Percentiles rank a stretch among this genome's conserved stretches.
phyloP scores from a whole-genome alignment of 371 early-diverging fungal genomes.

The Apophysomyces sp. region DNA sequence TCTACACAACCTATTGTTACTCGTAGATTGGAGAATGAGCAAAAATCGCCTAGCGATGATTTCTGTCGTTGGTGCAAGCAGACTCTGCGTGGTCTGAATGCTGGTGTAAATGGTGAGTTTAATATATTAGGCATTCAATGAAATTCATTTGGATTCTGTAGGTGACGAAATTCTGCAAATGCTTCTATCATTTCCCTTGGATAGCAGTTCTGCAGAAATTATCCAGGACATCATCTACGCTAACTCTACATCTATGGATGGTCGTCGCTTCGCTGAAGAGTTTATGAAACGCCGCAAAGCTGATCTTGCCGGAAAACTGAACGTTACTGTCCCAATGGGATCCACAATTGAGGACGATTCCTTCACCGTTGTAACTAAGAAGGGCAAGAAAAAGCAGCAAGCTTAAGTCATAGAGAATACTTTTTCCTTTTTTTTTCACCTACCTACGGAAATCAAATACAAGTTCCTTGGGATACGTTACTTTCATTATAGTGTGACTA shows the following conservation, averaged over 20 bases:
- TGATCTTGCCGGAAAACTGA: constrained; percentile 59
- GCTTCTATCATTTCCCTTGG: constrained; percentile 76
- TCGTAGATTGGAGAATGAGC: constrained; percentile 24
- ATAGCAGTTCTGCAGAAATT: constrained; percentile 71
- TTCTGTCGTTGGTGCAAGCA: constrained; percentile 78
- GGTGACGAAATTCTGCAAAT: constrained; percentile 76
- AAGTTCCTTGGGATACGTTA: background rate
- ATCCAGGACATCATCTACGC: constrained; percentile 82
- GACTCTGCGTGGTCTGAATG: constrained; percentile 63
- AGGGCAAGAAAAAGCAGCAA: constrained; percentile 42
- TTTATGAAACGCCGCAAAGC: constrained; percentile 78
- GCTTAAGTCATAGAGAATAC: background rate
- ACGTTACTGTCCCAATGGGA: constrained; percentile 29
- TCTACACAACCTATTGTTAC: constrained; percentile 17
- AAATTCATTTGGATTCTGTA: background rate
- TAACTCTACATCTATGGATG: constrained; percentile 70
- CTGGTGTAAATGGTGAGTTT: constrained; percentile 58
- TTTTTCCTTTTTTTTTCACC: background rate
- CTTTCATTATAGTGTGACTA: too few relatives aligned
- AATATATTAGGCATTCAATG: background rate
- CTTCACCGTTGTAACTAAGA: constrained; percentile 60
- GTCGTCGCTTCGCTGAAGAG: constrained; percentile 78
- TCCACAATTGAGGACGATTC: constrained; percentile 21
- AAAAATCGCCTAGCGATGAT: constrained; percentile 64
- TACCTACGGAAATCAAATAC: background rate